These are phyloP conservation scores for Claviceps sp. DNA, from an alignment of 2,329 filamentous ascomycete genomes.

Conservation along the genomic window DNA sequence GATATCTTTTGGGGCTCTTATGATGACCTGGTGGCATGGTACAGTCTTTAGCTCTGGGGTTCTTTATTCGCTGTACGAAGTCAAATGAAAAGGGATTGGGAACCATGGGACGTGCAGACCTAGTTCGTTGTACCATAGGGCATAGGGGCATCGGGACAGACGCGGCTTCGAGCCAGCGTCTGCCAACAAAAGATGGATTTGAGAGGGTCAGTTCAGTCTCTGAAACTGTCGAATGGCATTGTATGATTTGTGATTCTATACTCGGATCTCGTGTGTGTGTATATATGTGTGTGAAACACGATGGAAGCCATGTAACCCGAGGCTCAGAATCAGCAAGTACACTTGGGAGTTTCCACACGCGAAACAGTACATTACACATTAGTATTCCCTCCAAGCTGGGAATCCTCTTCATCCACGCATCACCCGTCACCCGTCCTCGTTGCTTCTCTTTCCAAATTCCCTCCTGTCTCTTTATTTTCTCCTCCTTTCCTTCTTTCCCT, in stretches of 20 bases:
- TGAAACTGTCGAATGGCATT: background rate
- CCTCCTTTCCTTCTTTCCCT: too few relatives aligned
- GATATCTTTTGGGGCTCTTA: background rate
- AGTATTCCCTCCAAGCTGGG: background rate
- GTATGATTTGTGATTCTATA: too few relatives aligned
- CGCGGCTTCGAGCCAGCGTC: background rate
- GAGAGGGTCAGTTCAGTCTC: background rate
- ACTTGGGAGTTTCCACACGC: background rate
- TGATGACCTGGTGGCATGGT: background rate
- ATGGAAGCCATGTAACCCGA: background rate
- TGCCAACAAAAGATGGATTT: background rate
- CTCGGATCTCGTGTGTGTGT: background rate
- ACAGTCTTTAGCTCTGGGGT: background rate
- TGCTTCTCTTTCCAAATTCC: too few relatives aligned
- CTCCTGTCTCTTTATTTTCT: too few relatives aligned
- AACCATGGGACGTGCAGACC: background rate
- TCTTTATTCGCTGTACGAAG: conserved; percentile 2
- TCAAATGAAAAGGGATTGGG: background rate
- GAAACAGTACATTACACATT: background rate
- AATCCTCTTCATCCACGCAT: background rate
- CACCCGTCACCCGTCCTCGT: background rate
- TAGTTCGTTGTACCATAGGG: conserved; percentile 3
- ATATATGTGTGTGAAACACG: background rate
- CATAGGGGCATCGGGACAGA: background rate
- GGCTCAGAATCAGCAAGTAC: background rate